Conservation (phyloP, 805 yeast genomes). For the Candida chilensis region DNA sequence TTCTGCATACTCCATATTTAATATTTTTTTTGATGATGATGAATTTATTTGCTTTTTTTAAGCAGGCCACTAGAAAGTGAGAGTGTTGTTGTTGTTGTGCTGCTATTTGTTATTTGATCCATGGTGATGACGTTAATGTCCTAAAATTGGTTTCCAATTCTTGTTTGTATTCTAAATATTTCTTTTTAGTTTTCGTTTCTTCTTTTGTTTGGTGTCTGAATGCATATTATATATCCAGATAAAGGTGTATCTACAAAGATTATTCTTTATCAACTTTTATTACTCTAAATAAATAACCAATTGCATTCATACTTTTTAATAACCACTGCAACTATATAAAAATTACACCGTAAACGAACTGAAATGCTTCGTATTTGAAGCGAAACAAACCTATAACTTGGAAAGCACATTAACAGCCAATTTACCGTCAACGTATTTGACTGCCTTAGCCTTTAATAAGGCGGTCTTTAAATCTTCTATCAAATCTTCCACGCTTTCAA, state of each 20-base stretch:
- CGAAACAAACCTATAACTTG: neutral
- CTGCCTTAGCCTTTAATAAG: slow-evolving; percentile 55
- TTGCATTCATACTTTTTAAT: neutral
- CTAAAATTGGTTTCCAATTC: too few relatives aligned
- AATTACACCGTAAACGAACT: neutral
- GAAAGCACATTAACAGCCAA: neutral
- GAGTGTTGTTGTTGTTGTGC: too few relatives aligned
- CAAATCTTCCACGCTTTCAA: slow-evolving; percentile 74
- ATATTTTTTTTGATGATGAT: neutral
- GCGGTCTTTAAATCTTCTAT: slow-evolving; percentile 75
- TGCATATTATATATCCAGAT: neutral
- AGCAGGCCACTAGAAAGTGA: too few relatives aligned
- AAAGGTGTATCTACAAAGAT: neutral
- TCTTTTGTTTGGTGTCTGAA: neutral
- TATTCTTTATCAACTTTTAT: too few relatives aligned
- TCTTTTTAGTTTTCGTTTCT: neutral
- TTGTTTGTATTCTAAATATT: too few relatives aligned
- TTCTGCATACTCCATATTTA: neutral
- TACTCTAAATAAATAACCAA: too few relatives aligned
- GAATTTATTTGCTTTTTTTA: neutral
- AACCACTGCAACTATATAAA: too few relatives aligned
- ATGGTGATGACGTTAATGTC: too few relatives aligned
- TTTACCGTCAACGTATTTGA: slow-evolving; percentile 8
- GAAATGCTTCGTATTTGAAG: neutral
- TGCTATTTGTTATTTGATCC: too few relatives aligned